Evolutionary conservation across 495 filamentous ascomycete genomes (phyloP).

Genomic region (Talaromyces borbonicus): DNA sequence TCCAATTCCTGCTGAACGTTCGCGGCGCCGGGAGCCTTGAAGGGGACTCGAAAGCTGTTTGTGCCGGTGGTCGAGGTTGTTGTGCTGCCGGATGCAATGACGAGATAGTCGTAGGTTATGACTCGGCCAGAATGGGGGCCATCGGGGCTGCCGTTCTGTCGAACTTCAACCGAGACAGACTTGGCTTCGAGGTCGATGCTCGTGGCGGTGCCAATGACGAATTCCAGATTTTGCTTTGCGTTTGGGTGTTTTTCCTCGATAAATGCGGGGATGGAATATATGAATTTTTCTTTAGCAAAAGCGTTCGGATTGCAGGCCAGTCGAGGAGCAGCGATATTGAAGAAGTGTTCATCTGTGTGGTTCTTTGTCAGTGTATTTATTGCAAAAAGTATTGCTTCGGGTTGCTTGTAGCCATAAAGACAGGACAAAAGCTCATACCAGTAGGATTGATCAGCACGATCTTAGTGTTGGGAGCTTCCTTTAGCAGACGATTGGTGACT

Average conservation of each 20-base stretch:
- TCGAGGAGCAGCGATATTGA: constrained; percentile 41
- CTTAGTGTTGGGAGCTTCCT: constrained; percentile 36
- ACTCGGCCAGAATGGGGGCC: no score
- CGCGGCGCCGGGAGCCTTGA: constrained; percentile 38
- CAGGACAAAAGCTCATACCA: constrained; percentile 5
- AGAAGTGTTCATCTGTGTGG: constrained; percentile 36
- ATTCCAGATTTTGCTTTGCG: constrained; percentile 33
- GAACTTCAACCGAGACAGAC: constrained; percentile 29
- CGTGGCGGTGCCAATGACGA: constrained; percentile 45
- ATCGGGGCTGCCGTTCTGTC: constrained; percentile 13
- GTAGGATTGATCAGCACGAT: constrained; percentile 49
- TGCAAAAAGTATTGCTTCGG: no score
- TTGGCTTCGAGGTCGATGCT: constrained; percentile 35
- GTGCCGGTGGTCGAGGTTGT: constrained; percentile 34
- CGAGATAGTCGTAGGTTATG: constrained; percentile 42
- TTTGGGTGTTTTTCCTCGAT: constrained; percentile 40
- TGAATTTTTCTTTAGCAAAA: constrained; percentile 31
- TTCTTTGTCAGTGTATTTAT: background rate
- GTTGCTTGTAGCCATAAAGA: no score
- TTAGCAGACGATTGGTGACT: constrained; percentile 50
- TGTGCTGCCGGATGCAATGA: constrained; percentile 41
- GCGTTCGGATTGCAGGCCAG: constrained; percentile 31
- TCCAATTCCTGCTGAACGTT: constrained; percentile 33
- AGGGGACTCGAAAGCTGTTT: constrained; percentile 34
- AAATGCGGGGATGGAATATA: constrained; percentile 37